Evolutionary conservation across 495 filamentous ascomycete species (phyloP).

Genomic region (Recurvomyces mirabilis): DNA sequence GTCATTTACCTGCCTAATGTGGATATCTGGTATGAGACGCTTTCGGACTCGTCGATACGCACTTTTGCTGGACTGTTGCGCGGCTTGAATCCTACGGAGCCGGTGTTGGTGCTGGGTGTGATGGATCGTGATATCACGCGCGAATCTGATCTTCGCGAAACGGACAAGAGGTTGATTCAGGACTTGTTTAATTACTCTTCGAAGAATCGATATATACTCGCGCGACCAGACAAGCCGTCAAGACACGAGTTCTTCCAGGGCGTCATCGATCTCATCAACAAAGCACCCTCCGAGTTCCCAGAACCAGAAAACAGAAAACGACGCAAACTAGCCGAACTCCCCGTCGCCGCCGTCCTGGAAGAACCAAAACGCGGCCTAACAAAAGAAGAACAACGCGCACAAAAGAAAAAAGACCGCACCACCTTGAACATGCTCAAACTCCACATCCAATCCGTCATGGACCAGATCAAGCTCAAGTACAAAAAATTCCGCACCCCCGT

Average conservation of each 20-base stretch:
- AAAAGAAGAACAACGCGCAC: conserved; percentile 67
- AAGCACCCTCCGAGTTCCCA: conserved; percentile 72
- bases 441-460: conserved; percentile 84
- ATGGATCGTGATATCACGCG: conserved; percentile 41
- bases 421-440: conserved; percentile 76
- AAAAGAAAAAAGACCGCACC: conserved; percentile 69
- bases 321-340: conserved; percentile 64
- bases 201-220: conserved; percentile 59
- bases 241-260: conserved; percentile 66
- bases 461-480: conserved; percentile 76
- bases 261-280: conserved; percentile 61
- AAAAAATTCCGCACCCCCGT: conserved; percentile 71
- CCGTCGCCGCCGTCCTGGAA: conserved; percentile 42
- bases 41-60: conserved; percentile 54
- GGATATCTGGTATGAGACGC: conserved; percentile 69
- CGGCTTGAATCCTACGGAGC: conserved; percentile 73
- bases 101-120: conserved; percentile 74
- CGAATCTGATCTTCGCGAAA: conserved; percentile 32
- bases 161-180: conserved; percentile 43
- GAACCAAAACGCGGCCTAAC: conserved; percentile 36
- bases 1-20: conserved; percentile 90
- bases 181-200: conserved; percentile 78
- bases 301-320: conserved; percentile 75
- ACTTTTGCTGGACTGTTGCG: conserved; percentile 71
- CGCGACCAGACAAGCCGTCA: conserved; percentile 48